Percentiles rank a stretch among this genome's conserved stretches.
Evolutionary conservation across 345 rosid genomes (phyloP).

Genomic region (Citrus sp.): DNA sequence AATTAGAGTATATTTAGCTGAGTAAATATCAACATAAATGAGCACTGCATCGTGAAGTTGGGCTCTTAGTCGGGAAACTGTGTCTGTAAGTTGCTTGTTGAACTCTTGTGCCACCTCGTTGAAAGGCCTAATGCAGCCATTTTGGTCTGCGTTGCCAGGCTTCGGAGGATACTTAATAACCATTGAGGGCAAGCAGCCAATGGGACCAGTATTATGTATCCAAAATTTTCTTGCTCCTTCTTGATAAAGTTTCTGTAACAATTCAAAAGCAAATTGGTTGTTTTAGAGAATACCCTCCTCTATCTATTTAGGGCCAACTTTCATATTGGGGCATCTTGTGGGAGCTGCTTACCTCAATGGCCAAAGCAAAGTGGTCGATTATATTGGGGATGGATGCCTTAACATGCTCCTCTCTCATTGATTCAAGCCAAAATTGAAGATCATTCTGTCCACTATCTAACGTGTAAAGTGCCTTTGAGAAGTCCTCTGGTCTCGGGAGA

Average conservation of each 20-base stretch:
- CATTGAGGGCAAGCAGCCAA: constrained; percentile 39
- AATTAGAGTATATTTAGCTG: constrained; percentile 30
- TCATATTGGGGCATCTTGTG: not conserved
- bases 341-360: constrained; percentile 10
- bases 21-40: constrained; percentile 35
- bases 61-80: constrained; percentile 24
- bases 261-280: not conserved
- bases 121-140: constrained; percentile 32
- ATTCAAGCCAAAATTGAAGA: constrained; percentile 14
- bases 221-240: constrained; percentile 39
- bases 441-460: constrained; percentile 33
- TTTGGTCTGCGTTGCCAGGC: constrained; percentile 16
- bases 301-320: not conserved
- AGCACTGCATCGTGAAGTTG: constrained; percentile 25
- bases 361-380: constrained; percentile 11
- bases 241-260: constrained; percentile 17
- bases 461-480: constrained; percentile 27
- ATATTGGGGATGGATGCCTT: constrained; percentile 18
- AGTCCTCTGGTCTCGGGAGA: constrained; percentile 27
- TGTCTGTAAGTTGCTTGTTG: constrained; percentile 29
- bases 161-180: constrained; percentile 15
- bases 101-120: constrained; percentile 33
- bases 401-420: constrained; percentile 5
- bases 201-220: constrained; percentile 47
- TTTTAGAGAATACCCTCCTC: too few relatives aligned